Percentiles rank a stretch among this genome's conserved stretches.
Conservation (phyloP, 2,329 filamentous ascomycete species). For the Diplodia seriata region DNA sequence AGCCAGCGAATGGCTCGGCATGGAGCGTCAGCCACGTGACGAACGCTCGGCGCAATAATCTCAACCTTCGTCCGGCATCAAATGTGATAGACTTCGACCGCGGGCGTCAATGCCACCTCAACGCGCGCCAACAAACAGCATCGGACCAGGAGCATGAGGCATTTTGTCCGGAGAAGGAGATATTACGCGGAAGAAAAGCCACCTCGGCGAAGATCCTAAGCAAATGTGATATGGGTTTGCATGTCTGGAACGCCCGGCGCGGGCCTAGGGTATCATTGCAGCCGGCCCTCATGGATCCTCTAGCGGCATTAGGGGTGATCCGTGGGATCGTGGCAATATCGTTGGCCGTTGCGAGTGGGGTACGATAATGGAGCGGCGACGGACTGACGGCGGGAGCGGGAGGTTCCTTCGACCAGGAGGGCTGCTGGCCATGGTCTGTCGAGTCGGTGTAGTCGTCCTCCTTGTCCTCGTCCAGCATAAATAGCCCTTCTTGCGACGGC, state of each 20-base stretch:
- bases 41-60: slow-evolving; percentile 44
- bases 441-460: slow-evolving; percentile 39
- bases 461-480: slow-evolving; percentile 46
- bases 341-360: slow-evolving; percentile 54
- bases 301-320: slow-evolving; percentile 53
- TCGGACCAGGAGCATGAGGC: slow-evolving; percentile 48
- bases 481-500: slow-evolving; percentile 42
- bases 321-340: slow-evolving; percentile 53
- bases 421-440: slow-evolving; percentile 41
- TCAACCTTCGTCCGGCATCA: slow-evolving; percentile 45
- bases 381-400: slow-evolving; percentile 47
- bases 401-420: slow-evolving; percentile 45
- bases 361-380: slow-evolving; percentile 49
- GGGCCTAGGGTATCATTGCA: slow-evolving; percentile 54
- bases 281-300: slow-evolving; percentile 49
- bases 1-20: slow-evolving; percentile 42
- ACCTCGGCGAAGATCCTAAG: slow-evolving; percentile 52
- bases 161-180: slow-evolving; percentile 48
- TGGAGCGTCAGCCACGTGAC: slow-evolving; percentile 48
- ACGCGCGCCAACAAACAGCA: slow-evolving; percentile 44
- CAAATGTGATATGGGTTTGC: slow-evolving; percentile 53
- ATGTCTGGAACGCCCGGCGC: slow-evolving; percentile 51
- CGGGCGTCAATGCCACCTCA: slow-evolving; percentile 38
- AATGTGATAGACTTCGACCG: slow-evolving; percentile 44
- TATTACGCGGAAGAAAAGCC: slow-evolving; percentile 55